Percentiles rank a stretch among this genome's conserved stretches.
Conservation (phyloP, 78 protist genomes). For the Neovahlkampfia damariscottae region DNA sequence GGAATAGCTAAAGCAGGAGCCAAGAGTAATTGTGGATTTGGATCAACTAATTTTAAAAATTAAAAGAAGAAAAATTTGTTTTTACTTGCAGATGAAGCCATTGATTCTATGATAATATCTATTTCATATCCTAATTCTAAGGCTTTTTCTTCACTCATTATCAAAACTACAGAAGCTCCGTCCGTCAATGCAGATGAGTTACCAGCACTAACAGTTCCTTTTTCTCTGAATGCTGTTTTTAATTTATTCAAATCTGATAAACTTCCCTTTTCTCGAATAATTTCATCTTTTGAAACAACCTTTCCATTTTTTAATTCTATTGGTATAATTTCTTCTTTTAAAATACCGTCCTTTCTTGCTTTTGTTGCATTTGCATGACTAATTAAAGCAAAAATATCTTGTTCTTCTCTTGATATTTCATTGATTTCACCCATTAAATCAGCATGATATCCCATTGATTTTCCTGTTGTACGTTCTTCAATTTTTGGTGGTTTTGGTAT, state of each 20-base stretch:
- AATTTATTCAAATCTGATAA: conserved; percentile 13
- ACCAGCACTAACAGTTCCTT: conserved; percentile 33
- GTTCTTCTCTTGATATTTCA: conserved; percentile 10
- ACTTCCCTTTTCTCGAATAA: neutral
- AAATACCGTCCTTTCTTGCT: conserved; percentile 12
- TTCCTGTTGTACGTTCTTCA: conserved; percentile 35
- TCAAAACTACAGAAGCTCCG: conserved; percentile 29
- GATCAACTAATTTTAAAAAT: too few species aligned
- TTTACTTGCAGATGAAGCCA: conserved; percentile 5
- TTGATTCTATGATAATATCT: conserved; percentile 10
- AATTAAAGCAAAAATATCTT: conserved; percentile 31
- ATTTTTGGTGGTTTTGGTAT: conserved; percentile 24
- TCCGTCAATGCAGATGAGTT: conserved; percentile 37
- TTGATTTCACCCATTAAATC: conserved; percentile 34
- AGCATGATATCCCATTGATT: conserved; percentile 40
- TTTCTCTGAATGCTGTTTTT: conserved; percentile 16
- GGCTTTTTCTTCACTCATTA: conserved; percentile 34
- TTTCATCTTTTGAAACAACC: neutral
- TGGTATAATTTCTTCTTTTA: conserved; percentile 24
- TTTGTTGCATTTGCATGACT: conserved; percentile 31
- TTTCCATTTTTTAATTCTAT: neutral
- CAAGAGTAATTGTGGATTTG: conserved; percentile 26
- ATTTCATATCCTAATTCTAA: conserved; percentile 16
- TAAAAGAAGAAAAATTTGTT: too few species aligned
- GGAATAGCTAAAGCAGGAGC: conserved; percentile 80